phyloP scores from a whole-genome alignment of 192 early-diverging fungal species.

The Mortierella alpina region DNA sequence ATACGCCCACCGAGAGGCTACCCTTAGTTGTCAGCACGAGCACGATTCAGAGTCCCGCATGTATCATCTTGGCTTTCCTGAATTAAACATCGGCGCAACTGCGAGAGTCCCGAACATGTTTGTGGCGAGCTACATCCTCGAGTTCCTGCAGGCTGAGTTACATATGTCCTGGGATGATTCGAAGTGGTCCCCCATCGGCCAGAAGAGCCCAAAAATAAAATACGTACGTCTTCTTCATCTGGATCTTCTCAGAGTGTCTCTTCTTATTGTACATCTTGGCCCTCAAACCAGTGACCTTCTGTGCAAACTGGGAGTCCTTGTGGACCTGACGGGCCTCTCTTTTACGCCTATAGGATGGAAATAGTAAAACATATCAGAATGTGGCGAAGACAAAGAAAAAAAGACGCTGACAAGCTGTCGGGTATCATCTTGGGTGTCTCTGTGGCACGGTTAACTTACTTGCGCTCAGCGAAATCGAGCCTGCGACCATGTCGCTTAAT shows the following conservation, averaged over 20 bases:
- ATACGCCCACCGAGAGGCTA: too few relatives aligned
- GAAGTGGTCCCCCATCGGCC: too few relatives aligned
- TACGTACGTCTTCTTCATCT: conserved; percentile 98
- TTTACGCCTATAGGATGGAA: conserved; percentile 81
- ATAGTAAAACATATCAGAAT: background rate
- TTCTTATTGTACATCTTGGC: conserved; percentile 99
- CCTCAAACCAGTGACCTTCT: conserved; percentile 97
- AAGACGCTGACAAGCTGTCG: background rate
- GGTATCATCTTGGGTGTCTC: background rate
- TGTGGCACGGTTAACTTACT: conserved; percentile 62
- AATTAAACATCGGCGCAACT: too few relatives aligned
- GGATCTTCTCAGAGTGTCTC: conserved; percentile 97
- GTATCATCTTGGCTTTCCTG: too few relatives aligned
- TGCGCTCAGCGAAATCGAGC: conserved; percentile 94
- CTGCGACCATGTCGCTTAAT: conserved; percentile 98
- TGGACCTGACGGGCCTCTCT: conserved; percentile 93
- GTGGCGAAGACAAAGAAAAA: conserved; percentile 4
- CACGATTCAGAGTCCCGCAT: too few relatives aligned
- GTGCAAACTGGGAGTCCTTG: conserved; percentile 90
- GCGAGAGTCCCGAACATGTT: background rate
- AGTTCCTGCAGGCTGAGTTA: background rate
- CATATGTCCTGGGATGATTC: background rate
- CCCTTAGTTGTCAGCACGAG: too few relatives aligned
- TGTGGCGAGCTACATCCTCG: background rate
- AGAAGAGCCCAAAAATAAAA: background rate